Evolutionary conservation across 2,329 filamentous ascomycete species (phyloP), one percentile per base, ranked within the genome.

Genomic region (Parasarocladium wereldwijsianum): DNA sequence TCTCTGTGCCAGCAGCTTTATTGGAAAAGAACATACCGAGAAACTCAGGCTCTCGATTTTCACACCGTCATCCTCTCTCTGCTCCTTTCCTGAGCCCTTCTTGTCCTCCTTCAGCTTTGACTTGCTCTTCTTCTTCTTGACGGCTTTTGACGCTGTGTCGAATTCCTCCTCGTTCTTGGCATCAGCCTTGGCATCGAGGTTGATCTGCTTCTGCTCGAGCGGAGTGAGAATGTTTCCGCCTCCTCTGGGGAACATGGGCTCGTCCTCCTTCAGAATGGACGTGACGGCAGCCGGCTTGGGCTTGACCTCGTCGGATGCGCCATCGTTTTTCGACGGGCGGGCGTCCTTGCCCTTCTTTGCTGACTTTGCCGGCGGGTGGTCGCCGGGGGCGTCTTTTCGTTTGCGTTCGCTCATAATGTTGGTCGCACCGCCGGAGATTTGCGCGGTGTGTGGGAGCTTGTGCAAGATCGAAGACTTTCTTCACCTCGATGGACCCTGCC

Each of bases 181-280:
- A 61, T 98, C 90, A 43, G 79, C 76, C 47, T 81, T 90, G 26
- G 90, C 90, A 54, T 96, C 80, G 34, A 92, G 77, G 45, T 90
- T 79, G 38, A 98, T 96, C 55, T 96, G 84, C 58, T 93, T 94
- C 50, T 92, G 81, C 52, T 98, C 90, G 30, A 98, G 62, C 13
- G 90, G 86, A 2, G 90, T 94, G 49, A 98, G 60, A 31, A 93
- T 66, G 47, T 83, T 92, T 31, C 75, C 87, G 24, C 90, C 92
- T 33, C 90, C 90, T 64, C 90, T 74, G 41, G 90, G 87, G 45
- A 98, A 98, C 25, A 87, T 66, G 19, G 76, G 76, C 49, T 94
- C 90, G 40, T 96, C 90, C 40, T 90, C 78, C 50, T 66, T 73
- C 29, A 70, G 47, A 8, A 59, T 47, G 21, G 64, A 62, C 32